phyloP scores from a whole-genome alignment of 441 rosid species.

The Gossypium armourianum region DNA sequence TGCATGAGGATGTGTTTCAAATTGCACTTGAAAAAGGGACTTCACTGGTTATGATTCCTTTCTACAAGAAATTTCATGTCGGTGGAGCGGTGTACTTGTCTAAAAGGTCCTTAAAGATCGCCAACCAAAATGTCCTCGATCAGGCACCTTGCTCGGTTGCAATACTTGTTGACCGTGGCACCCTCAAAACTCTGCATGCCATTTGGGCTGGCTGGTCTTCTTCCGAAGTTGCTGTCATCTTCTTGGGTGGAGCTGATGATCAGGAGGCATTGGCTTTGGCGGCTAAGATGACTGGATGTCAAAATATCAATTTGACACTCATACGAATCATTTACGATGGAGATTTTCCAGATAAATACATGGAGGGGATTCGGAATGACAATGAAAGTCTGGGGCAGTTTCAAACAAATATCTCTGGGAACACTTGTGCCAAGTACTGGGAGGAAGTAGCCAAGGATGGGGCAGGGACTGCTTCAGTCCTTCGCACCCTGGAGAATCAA shows the following conservation, averaged over 20 bases:
- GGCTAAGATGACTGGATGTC: constrained; percentile 22
- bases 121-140: constrained; percentile 23
- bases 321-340: constrained; percentile 22
- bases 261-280: constrained; percentile 28
- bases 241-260: constrained; percentile 36
- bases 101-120: constrained; percentile 15
- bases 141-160: constrained; percentile 40
- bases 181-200: constrained; percentile 3
- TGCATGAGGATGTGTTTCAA: constrained; percentile 33
- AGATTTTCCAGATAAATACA: not conserved
- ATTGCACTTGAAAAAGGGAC: constrained; percentile 24
- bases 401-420: constrained; percentile 16
- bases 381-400: constrained; percentile 20
- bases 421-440: constrained; percentile 19
- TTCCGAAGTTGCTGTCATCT: constrained; percentile 23
- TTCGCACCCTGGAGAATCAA: constrained; percentile 19
- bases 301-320: constrained; percentile 24
- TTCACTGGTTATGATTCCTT: constrained; percentile 30
- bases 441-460: constrained; percentile 30
- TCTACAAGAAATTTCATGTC: constrained; percentile 25
- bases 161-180: constrained; percentile 24
- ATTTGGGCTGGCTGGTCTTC: constrained; percentile 8
- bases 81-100: constrained; percentile 16
- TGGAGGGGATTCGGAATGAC: constrained; percentile 17
- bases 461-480: constrained; percentile 19